These are phyloP conservation scores for Oryza glumipatula DNA, from an alignment of 176 grass and related monocot species.

Conservation along the genomic window DNA sequence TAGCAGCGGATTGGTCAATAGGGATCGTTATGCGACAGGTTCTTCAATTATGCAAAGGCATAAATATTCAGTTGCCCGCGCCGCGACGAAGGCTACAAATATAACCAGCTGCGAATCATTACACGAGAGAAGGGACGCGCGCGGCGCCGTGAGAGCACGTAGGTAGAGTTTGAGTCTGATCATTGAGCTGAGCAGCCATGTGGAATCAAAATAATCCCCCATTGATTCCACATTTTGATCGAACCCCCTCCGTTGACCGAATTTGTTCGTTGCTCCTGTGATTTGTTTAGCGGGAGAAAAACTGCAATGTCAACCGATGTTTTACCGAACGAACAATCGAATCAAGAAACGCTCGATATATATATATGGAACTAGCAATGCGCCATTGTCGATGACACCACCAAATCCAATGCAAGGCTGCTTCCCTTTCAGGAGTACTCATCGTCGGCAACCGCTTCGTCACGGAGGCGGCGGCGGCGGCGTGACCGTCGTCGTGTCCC, in stretches of 20 bases:
- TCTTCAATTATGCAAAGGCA: background rate
- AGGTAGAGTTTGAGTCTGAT: background rate
- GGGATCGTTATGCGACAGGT: background rate
- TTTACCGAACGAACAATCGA: slow-evolving; percentile 1
- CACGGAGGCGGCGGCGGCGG: slow-evolving; percentile 12
- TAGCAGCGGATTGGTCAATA: no score
- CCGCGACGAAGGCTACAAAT: background rate
- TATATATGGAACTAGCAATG: background rate
- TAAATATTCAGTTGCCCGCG: background rate
- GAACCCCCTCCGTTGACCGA: background rate
- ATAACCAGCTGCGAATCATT: slow-evolving; percentile 36
- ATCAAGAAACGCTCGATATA: slow-evolving; percentile 19
- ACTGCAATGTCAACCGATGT: slow-evolving; percentile 22
- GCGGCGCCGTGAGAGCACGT: slow-evolving; percentile 44
- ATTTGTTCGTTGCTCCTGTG: background rate
- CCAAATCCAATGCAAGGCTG: slow-evolving; percentile 42
- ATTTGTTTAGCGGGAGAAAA: background rate
- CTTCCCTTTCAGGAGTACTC: slow-evolving; percentile 10
- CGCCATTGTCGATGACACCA: background rate
- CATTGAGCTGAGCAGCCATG: slow-evolving; percentile 8
- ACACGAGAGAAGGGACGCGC: background rate
- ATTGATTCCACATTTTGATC: background rate
- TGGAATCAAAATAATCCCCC: background rate
- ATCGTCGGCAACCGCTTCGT: background rate
- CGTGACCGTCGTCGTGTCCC: slow-evolving; percentile 45